Conservation (phyloP, 169 alveolate genomes). For the Plasmodium cynomolgi region DNA sequence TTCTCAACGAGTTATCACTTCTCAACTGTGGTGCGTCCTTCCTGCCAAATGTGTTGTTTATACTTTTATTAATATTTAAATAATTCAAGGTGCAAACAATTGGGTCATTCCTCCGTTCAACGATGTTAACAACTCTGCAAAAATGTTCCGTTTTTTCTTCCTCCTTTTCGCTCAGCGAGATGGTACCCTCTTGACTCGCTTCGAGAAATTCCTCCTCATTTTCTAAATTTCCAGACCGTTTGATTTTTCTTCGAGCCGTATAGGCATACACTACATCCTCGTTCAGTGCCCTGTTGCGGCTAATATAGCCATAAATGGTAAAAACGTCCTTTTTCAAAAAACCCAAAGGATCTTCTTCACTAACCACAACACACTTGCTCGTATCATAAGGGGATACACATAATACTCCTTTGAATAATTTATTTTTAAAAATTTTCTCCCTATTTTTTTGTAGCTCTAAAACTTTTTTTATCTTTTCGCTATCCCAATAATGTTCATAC, state of each 20-base stretch:
- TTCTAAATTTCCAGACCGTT: neutral
- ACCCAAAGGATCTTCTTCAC: constrained; percentile 1
- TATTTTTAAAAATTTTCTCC: constrained; percentile 2
- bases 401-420: constrained; percentile 41
- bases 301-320: constrained; percentile 82
- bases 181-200: neutral
- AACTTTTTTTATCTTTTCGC: constrained; percentile 43
- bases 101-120: constrained; percentile 22
- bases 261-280: constrained; percentile 84
- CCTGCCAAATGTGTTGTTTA: constrained; percentile 39
- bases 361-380: constrained; percentile 31
- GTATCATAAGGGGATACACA: constrained; percentile 73
- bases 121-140: constrained; percentile 58
- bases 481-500: constrained; percentile 54
- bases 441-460: neutral
- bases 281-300: constrained; percentile 85
- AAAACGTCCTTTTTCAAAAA: constrained; percentile 27
- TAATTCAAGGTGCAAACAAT: constrained; percentile 48
- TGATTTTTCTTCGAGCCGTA: constrained; percentile 74
- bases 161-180: neutral
- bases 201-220: neutral
- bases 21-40: constrained; percentile 3
- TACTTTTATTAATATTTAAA: constrained; percentile 33
- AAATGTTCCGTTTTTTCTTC: constrained; percentile 21
- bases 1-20: neutral